phyloP scores from a whole-genome alignment of 148 eudicot genomes.

The Vaccinium myrtillus region DNA sequence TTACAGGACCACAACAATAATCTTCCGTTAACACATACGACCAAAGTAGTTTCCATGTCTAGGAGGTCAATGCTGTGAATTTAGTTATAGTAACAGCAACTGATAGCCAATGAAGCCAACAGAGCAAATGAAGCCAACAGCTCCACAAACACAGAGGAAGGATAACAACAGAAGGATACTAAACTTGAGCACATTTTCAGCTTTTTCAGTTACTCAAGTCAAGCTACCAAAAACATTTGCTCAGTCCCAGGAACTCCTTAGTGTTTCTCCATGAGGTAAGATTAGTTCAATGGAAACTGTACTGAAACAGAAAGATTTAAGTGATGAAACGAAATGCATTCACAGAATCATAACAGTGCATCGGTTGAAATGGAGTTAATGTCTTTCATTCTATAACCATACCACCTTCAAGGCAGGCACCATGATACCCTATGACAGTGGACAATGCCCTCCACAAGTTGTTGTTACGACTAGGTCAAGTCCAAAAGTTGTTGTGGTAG shows the following conservation, averaged over 20 bases:
- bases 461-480: too few relatives aligned
- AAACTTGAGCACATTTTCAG: background rate
- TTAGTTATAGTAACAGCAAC: conserved; percentile 4
- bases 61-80: background rate
- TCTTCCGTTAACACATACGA: background rate
- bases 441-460: too few relatives aligned
- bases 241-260: background rate
- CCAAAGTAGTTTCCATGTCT: background rate
- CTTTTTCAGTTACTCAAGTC: background rate
- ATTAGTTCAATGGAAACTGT: background rate
- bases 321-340: background rate
- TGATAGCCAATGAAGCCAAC: background rate
- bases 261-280: background rate
- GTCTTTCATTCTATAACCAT: too few relatives aligned
- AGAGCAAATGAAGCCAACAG: background rate
- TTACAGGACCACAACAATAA: background rate
- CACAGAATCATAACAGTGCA: background rate
- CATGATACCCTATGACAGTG: too few relatives aligned
- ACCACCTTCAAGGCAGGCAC: too few relatives aligned
- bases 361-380: background rate
- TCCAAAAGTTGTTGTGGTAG: too few relatives aligned
- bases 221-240: background rate
- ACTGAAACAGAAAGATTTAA: background rate
- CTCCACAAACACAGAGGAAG: background rate
- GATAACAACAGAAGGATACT: background rate